Evolutionary conservation across 2,329 filamentous ascomycete genomes (phyloP).

Genomic region (Cladosporium sp.): DNA sequence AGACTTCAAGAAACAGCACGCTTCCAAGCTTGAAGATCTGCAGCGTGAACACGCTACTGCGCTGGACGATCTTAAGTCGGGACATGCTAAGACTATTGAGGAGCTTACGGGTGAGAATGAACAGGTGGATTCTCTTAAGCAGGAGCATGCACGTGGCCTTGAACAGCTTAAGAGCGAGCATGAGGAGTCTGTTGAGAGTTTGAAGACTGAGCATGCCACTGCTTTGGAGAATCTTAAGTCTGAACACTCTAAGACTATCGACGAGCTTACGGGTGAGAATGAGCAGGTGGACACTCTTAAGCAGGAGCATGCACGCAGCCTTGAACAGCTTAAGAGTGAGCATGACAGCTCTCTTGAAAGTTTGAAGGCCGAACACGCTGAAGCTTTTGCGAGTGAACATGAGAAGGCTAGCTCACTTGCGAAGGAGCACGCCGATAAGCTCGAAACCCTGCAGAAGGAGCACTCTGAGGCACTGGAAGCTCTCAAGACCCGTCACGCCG

Average conservation of each 20-base stretch:
- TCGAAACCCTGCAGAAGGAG: background rate
- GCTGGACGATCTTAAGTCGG: background rate
- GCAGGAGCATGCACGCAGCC: constrained; percentile 16
- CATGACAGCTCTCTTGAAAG: constrained; percentile 13
- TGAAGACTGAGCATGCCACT: constrained; percentile 19
- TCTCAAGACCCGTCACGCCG: constrained; percentile 1
- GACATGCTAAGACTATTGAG: constrained; percentile 3
- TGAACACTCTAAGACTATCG: constrained; percentile 1
- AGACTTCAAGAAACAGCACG: constrained; percentile 18
- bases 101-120: constrained; percentile 1
- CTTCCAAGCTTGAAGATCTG: constrained; percentile 5
- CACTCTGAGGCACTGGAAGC: background rate
- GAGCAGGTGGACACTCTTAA: constrained; percentile 13
- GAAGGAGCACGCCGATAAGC: background rate
- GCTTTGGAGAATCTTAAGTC: constrained; percentile 3
- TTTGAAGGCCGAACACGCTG: constrained; percentile 19
- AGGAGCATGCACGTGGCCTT: constrained; percentile 15
- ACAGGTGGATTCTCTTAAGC: constrained; percentile 14
- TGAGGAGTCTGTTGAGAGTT: constrained; percentile 13
- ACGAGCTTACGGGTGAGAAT: constrained; percentile 2
- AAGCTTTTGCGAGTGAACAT: constrained; percentile 9
- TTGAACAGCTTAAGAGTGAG: background rate
- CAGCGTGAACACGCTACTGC: constrained; percentile 13
- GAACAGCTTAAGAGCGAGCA: background rate
- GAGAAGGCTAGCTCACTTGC: constrained; percentile 14